Evolutionary conservation across 495 filamentous ascomycete genomes (phyloP), one percentile per base, ranked within the genome.

Genomic region (Penicillium bovifimosum): DNA sequence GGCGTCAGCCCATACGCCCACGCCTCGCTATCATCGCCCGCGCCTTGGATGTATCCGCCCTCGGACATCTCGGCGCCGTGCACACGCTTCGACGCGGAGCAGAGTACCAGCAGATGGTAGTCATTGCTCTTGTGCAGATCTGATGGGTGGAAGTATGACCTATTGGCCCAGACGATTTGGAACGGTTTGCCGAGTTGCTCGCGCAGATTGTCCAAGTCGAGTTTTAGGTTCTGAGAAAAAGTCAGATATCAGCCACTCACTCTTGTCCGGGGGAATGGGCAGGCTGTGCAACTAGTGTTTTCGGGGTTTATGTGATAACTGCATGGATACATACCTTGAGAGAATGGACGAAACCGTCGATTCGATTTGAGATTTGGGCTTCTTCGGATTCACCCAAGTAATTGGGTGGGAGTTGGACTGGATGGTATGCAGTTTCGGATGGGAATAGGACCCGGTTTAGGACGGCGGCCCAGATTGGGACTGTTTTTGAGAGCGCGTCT

Each of bases 401-500:
- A 35, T 81, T 75, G 1, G 83, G 80, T 10, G 88, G 86, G 5
- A 85, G 84, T 53, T 79, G 68, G 2, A 96, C 76, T 5, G 62
- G 57, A 53, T 80, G 84, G 59, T 61, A 68, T 52, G 58, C 62
- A 20, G 49, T 64, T 11, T 71, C 41, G 6, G 78, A 68, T 1
- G 86, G 86, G 65, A 95, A 96, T 16, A 96, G 68, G n/a, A 82
- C 68, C 24, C 78, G 75, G 64, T 97, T 97, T 52, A 96, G 60
- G 10, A 96, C 87, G 36, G 81, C 79, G 64, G 86, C 88, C 93
- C 93, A 98, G 51, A 95, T 91, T 0, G 93, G 93, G 6, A 98
- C 70, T 0, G 93, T 98, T 70, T 96, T 97, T 54, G 84, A 86
- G 8, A 98, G 75, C 17, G 92, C 89, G 72, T 98, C 93, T 5